These are phyloP conservation scores for Bothriochloa decipiens DNA, from an alignment of 176 grass and related monocot genomes.

Conservation along the genomic window DNA sequence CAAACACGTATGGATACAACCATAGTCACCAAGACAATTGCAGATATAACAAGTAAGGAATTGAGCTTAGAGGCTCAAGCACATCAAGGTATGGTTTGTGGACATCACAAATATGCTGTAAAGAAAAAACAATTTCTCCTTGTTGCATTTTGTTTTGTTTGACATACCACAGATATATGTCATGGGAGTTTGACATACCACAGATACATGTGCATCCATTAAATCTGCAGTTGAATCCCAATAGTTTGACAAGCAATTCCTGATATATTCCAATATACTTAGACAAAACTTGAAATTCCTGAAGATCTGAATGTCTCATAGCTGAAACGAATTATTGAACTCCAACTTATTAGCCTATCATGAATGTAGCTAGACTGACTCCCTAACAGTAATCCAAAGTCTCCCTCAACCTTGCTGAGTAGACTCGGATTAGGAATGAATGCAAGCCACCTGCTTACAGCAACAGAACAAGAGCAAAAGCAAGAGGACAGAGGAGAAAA, in stretches of 20 bases:
- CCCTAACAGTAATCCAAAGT: not conserved
- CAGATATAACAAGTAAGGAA: not conserved
- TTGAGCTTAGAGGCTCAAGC: not conserved
- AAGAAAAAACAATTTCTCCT: not conserved
- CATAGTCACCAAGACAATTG: not conserved
- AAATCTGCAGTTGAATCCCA: slow-evolving; percentile 3
- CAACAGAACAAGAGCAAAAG: not conserved
- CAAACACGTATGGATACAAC: not conserved
- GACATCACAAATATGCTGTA: not conserved
- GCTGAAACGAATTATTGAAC: not conserved
- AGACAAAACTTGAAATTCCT: not conserved
- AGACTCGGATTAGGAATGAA: not conserved
- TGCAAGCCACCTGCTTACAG: not conserved
- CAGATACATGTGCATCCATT: not conserved
- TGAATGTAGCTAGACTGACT: not conserved
- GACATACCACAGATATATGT: not conserved
- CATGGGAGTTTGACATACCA: not conserved
- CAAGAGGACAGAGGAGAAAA: not conserved
- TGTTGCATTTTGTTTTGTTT: not conserved
- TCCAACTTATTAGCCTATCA: not conserved
- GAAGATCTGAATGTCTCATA: not conserved
- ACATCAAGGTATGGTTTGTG: not conserved
- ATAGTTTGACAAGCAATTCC: slow-evolving; percentile 1
- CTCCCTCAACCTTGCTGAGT: not conserved
- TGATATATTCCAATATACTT: not conserved